Conservation (phyloP, 768 basidiomycete genomes). For the Mycena vulgaris region DNA sequence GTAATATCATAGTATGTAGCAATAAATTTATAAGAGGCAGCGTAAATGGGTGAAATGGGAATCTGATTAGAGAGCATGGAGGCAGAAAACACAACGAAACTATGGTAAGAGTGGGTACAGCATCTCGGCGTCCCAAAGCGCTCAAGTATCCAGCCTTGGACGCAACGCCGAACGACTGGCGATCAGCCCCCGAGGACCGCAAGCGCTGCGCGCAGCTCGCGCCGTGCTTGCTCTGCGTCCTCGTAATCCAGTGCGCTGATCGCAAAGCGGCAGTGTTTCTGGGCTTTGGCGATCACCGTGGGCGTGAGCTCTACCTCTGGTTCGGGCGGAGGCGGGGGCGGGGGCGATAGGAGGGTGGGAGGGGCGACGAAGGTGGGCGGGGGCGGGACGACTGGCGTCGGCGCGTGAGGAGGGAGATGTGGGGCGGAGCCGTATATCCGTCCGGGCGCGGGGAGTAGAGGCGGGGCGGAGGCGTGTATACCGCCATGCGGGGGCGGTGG, state of each 20-base stretch:
- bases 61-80: slow-evolving; percentile 15
- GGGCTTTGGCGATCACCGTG: slow-evolving; percentile 76
- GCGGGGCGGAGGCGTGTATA: slow-evolving; percentile 37
- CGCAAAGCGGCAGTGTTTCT: slow-evolving; percentile 95
- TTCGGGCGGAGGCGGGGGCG: slow-evolving; percentile 46
- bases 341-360: slow-evolving; percentile 39
- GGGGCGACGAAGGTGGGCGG: slow-evolving; percentile 39
- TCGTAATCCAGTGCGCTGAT: slow-evolving; percentile 98
- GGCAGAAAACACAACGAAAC: background rate
- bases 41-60: background rate
- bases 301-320: slow-evolving; percentile 70
- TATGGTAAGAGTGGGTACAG: background rate
- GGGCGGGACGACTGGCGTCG: slow-evolving; percentile 46
- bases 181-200: slow-evolving; percentile 71
- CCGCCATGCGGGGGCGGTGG: slow-evolving; percentile 17
- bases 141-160: slow-evolving; percentile 1
- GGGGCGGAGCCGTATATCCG: slow-evolving; percentile 25
- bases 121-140: background rate
- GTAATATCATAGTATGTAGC: background rate
- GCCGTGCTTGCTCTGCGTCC: slow-evolving; percentile 88
- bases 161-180: background rate
- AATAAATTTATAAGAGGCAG: too few species aligned
- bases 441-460: slow-evolving; percentile 25
- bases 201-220: slow-evolving; percentile 86
- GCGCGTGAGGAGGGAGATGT: slow-evolving; percentile 38